A percentile compares a stretch with the other conserved stretches of the same genome.
Evolutionary conservation across 208 protist species (phyloP).

Genomic region (Leishmania aethiopica): DNA sequence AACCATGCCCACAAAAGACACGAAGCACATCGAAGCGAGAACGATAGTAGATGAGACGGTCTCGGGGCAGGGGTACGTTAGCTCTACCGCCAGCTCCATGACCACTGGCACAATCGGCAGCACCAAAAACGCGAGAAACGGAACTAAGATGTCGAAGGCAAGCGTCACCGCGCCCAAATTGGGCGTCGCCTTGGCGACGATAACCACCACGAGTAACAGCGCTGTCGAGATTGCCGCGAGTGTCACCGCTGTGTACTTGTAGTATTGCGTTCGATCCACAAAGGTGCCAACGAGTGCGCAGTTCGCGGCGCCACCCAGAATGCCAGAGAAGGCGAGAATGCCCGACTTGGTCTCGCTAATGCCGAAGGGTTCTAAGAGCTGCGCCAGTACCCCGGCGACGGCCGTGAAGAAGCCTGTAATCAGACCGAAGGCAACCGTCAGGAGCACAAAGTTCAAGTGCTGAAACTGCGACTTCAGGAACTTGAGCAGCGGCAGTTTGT

Average conservation of each 20-base stretch:
- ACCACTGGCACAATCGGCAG: constrained; percentile 50
- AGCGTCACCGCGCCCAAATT: constrained; percentile 4
- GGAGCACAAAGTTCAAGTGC: constrained; percentile 36
- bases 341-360: constrained; percentile 38
- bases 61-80: constrained; percentile 53
- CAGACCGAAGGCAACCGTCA: constrained; percentile 47
- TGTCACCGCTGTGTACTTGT: constrained; percentile 32
- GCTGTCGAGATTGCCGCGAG: constrained; percentile 16
- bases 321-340: constrained; percentile 52
- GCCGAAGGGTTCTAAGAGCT: constrained; percentile 53
- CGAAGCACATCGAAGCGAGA: constrained; percentile 39
- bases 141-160: constrained; percentile 36
- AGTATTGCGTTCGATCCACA: constrained; percentile 38
- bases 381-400: constrained; percentile 40
- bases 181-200: constrained; percentile 19
- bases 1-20: constrained; percentile 42
- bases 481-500: constrained; percentile 18
- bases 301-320: constrained; percentile 39
- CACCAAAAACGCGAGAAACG: constrained; percentile 40
- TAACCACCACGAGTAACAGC: constrained; percentile 19
- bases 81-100: constrained; percentile 63
- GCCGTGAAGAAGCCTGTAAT: constrained; percentile 38
- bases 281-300: constrained; percentile 39
- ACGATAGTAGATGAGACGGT: constrained; percentile 41
- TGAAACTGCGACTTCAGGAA: constrained; percentile 33